Evolutionary conservation across 192 early-diverging fungal species (phyloP), one percentile per base, ranked within the genome.

Genomic region (Anaeromyces robustus): DNA sequence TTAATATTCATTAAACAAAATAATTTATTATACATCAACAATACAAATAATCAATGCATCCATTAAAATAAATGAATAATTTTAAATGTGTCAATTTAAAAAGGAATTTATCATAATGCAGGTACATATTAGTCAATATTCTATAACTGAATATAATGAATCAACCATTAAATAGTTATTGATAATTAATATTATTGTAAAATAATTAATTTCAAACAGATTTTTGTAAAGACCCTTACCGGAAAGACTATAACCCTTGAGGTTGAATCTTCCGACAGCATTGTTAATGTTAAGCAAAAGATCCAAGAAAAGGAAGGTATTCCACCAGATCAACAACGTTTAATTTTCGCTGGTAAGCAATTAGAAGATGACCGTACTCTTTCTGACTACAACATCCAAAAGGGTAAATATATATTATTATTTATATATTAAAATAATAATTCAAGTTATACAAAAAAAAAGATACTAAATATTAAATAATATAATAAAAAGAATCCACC

Each of bases 231-330:
- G 86, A 92, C 92, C 82, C 89, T 94, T 81, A 94, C 92, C 30
- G 92, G 92, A 77, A 93, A 92, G 87, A 93, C 92, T 79, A 92
- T 93, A 80, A 93, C 89, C 78, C 85, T 93, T 29, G 91, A 92
- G 85, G 92, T 93, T 22, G 91, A 92, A 83, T 92, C 91, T 78
- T 91, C 92, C 13, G 92, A 93, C 85, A 92, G 91, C 43, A 94
- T 94, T 83, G 92, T 92, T 29, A 92, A 94, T 79, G 92, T 94
- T 68, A 94, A 94, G 87, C 85, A 89, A 78, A 94, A 94, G 85
- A 92, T 94, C 84, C 93, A 94, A 83, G 92, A 93, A 82, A 92
- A 92, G 85, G 93, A 94, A 81, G 91, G 91, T 79, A 94, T 94
- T 80, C 91, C 92, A 59, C 89, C 89, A 81, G 92, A 94, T 86